Evolutionary conservation across 768 basidiomycete species (phyloP), one percentile per base, ranked within the genome.

Genomic region (Kwoniella botswanensis): DNA sequence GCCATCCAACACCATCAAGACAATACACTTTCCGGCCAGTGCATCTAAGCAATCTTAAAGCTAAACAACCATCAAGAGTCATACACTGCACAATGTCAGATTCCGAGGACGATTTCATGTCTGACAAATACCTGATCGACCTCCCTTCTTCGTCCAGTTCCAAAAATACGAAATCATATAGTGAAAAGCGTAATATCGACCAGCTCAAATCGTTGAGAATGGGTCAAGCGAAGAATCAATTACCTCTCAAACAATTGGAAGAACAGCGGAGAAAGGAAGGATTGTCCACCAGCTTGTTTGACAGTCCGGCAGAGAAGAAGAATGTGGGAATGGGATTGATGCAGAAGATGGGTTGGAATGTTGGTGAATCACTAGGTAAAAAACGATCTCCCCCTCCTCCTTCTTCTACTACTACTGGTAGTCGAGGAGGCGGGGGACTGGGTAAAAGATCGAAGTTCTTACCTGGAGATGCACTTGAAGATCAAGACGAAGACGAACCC

Each of bases 41-140:
- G 6, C 6, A 35, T 35, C 7, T 7, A 35, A 6, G 46, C 46
- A 50, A 50, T 15, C 13, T 3, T 17, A 10, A 50, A 50, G 13
- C 46, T 50, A 17, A 50, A 50, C 46, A 15, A 18, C 3, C 12
- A 50, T 50, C 9, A 15, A 50, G 35, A 13, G 46, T 50, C 46
- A 15, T 18, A 12, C 12, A 50, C 46, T 9, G 29, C 64, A 70
- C 35, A 61, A 80, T 80, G 79, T 78, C 82, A 6, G 79, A 80
- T 68, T 79, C 77, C 0, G 82, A 83, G 68, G 82, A 83, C 29
- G 82, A 83, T 59, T 83, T 83, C 76, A 83, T 83, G 82, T 83
- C 82, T 2, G 82, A 83, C 74, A 83, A 82, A 66, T 83, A 79
- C 73, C 77, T 83, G 7, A 67, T 77, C 4, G 78, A 74, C 13